Base-by-base conservation (phyloP, 345 rosid genomes). In the Cardamine chenopodiifolia region DNA sequence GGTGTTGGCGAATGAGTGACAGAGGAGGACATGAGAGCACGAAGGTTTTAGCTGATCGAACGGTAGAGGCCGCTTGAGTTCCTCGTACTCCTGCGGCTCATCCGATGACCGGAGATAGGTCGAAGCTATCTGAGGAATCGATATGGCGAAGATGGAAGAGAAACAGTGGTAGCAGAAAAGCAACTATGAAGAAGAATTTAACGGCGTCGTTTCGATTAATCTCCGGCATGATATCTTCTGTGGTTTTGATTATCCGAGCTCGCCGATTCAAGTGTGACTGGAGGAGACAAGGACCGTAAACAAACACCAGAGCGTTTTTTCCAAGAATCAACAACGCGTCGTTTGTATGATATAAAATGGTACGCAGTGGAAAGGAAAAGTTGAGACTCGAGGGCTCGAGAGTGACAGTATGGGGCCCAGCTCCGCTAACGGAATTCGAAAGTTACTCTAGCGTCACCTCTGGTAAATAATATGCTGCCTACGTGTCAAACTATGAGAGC, bases 1-100 rank as follows among this genome's bases (percentile, higher is more conserved):
- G 45, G 98, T 94, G 85, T 89, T 50, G 81, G 81, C 97, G 80
- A 91, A 94, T 67, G 95, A 89, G 76, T 91, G 96, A 58, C 76
- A 79, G 86, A 91, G 58, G 78, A 89, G 49, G 35, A 75, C 76
- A 76, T 65, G 83, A 34, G 89, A 23, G 80, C 88, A 91, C 13
- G 95, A 78, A 4, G 96, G 92, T 1, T 85, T 68, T 42, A 81
- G 76, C 14, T 71, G 81, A 72, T 85, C 90, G 54, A 82, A 79
- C 44, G 91, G 86, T 19, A 85, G 73, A 25, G 92, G 89, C n/a
- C 6, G 83, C 35, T 77, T 60, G 57, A 89, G 70, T 50, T 94
- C 97, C 22, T 86, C 54, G 80, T 74, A 88, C 50, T 88, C 71
- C 67, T 82, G 84, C 12, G 85, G 79, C 67, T 52, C 13, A 26